Evolutionary conservation across 345 rosid genomes (phyloP).

Genomic region (Melaleuca alternifolia): DNA sequence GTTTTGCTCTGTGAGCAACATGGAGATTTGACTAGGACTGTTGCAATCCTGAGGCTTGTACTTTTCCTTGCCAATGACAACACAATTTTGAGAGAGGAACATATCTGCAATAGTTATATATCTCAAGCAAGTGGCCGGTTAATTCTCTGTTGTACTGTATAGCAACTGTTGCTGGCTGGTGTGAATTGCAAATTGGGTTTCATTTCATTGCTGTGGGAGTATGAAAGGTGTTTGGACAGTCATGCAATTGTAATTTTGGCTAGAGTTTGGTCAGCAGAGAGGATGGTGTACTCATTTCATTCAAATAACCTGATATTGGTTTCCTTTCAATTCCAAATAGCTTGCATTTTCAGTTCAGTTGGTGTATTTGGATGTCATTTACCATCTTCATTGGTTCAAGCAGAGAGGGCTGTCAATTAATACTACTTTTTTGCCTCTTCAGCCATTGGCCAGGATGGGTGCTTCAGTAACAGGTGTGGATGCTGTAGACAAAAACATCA

Average conservation of each 20-base stretch:
- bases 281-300: background rate
- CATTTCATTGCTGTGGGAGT: background rate
- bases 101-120: background rate
- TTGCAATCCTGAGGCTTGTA: background rate
- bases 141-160: fast-evolving
- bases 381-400: background rate
- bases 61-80: background rate
- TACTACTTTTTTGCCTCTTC: constrained; percentile 10
- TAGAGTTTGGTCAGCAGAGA: background rate
- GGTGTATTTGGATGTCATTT: background rate
- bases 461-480: constrained; percentile 89
- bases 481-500: constrained; percentile 86
- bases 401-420: background rate
- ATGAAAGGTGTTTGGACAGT: background rate
- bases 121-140: background rate
- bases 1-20: background rate
- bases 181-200: background rate
- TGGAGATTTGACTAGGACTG: background rate
- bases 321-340: background rate
- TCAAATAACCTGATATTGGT: background rate
- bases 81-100: background rate
- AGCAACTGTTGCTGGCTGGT: fast-evolving
- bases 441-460: constrained; percentile 99
- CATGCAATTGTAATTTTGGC: background rate
- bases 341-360: background rate